These are phyloP conservation scores for Scutellaria minor DNA, from an alignment of 257 asterid genomes.

Conservation along the genomic window DNA sequence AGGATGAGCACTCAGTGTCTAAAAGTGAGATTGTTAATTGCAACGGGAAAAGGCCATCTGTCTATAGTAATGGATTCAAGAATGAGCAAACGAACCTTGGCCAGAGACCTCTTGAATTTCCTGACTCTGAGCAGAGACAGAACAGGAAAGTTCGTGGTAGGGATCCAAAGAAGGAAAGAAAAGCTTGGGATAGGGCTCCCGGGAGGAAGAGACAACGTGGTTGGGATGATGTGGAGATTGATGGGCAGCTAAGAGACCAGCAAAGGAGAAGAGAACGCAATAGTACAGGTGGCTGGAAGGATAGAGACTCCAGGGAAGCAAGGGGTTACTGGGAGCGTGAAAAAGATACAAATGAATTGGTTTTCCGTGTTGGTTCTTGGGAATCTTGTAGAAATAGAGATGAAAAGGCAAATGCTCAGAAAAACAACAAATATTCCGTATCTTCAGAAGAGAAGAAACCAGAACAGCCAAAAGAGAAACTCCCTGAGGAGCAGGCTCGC, in stretches of 20 bases:
- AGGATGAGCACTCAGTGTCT: slow-evolving; percentile 30
- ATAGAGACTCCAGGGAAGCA: slow-evolving; percentile 62
- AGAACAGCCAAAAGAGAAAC: slow-evolving; percentile 59
- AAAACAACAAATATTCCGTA: slow-evolving; percentile 41
- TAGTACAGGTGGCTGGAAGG: slow-evolving; percentile 58
- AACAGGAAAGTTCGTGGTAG: slow-evolving; percentile 54
- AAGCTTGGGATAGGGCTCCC: slow-evolving; percentile 51
- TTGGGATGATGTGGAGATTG: slow-evolving; percentile 55
- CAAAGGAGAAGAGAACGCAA: slow-evolving; percentile 65
- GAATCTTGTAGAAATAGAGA: slow-evolving; percentile 66
- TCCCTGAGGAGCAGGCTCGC: slow-evolving; percentile 91
- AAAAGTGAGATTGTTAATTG: slow-evolving; percentile 36
- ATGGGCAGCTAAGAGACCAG: slow-evolving; percentile 60
- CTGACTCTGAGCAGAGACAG: slow-evolving; percentile 41
- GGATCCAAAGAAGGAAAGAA: slow-evolving; percentile 56
- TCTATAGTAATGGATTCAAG: slow-evolving; percentile 35
- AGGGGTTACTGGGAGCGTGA: slow-evolving; percentile 98
- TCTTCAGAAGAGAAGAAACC: slow-evolving; percentile 53
- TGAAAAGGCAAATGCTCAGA: slow-evolving; percentile 51
- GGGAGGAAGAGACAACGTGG: slow-evolving; percentile 74
- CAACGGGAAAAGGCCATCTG: slow-evolving; percentile 37
- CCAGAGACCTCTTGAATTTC: slow-evolving; percentile 42
- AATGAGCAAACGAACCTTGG: slow-evolving; percentile 33
- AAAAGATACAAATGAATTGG: slow-evolving; percentile 73
- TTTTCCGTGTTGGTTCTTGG: slow-evolving; percentile 82